phyloP scores from a whole-genome alignment of 1,284 basidiomycete species.

The Phaffia rhodozyma region DNA sequence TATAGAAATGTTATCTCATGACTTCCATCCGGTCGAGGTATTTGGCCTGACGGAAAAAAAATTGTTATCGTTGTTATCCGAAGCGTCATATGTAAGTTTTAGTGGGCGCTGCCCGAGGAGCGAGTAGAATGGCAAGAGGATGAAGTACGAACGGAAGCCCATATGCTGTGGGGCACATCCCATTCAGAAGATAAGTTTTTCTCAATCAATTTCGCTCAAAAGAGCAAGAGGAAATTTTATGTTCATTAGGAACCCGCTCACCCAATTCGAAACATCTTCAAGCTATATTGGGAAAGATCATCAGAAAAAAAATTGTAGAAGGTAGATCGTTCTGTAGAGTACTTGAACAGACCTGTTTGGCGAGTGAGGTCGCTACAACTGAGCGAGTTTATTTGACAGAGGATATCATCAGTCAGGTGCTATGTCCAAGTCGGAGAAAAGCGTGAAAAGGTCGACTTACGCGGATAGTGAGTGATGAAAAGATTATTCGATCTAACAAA shows the following conservation, averaged over 20 bases:
- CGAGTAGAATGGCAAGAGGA: slow-evolving; percentile 26
- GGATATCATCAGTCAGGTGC: background rate
- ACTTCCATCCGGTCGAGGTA: slow-evolving; percentile 48
- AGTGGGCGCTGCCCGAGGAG: background rate
- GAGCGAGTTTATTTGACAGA: background rate
- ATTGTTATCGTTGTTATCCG: no score
- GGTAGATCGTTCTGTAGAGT: no score
- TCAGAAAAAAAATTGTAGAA: background rate
- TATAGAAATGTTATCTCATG: slow-evolving; percentile 78
- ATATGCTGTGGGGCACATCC: slow-evolving; percentile 45
- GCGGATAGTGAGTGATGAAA: slow-evolving; percentile 8
- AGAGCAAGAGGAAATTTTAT: no score
- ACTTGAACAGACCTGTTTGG: background rate
- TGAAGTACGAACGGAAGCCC: slow-evolving; percentile 55
- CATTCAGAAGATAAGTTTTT: no score
- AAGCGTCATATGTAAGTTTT: no score
- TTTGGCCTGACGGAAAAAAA: background rate
- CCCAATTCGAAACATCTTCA: slow-evolving; percentile 50
- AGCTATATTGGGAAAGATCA: slow-evolving; percentile 9
- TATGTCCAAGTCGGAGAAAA: background rate
- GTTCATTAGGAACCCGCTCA: no score
- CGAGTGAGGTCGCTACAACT: slow-evolving; percentile 11
- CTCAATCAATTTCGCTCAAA: no score
- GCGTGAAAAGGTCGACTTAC: no score
- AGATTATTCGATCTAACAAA: background rate